These are phyloP conservation scores for Pulveroboletus frians DNA, from an alignment of 768 basidiomycete genomes.

Conservation along the genomic window DNA sequence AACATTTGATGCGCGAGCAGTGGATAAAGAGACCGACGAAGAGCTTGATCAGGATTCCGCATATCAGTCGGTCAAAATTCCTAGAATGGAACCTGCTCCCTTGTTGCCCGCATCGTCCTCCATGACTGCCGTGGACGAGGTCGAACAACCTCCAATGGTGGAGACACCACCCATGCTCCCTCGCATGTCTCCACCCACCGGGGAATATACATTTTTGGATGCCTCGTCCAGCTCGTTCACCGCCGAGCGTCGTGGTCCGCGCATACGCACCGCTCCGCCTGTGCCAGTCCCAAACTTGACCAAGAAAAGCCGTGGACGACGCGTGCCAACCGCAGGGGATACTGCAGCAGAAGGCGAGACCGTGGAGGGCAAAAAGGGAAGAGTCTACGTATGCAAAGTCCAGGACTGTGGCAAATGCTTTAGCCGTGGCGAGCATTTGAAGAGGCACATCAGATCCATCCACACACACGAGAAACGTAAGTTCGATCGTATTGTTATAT, in stretches of 20 bases:
- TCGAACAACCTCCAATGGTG: slow-evolving; percentile 6
- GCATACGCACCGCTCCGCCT: slow-evolving; percentile 53
- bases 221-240: slow-evolving; percentile 34
- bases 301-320: slow-evolving; percentile 74
- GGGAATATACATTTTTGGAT: slow-evolving; percentile 33
- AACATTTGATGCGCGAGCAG: slow-evolving; percentile 31
- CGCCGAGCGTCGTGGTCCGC: slow-evolving; percentile 41
- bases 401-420: slow-evolving; percentile 71
- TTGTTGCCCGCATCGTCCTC: slow-evolving; percentile 27
- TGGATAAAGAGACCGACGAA: slow-evolving; percentile 33
- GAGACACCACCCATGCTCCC: slow-evolving; percentile 8
- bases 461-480: slow-evolving; percentile 76
- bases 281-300: slow-evolving; percentile 73
- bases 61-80: slow-evolving; percentile 25
- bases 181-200: slow-evolving; percentile 25
- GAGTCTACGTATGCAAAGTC: slow-evolving; percentile 57
- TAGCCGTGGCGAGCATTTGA: slow-evolving; percentile 69
- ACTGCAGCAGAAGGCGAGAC: slow-evolving; percentile 19
- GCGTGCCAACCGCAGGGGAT: slow-evolving; percentile 55
- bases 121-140: slow-evolving; percentile 27
- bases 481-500: slow-evolving; percentile 29
- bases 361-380: slow-evolving; percentile 29
- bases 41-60: slow-evolving; percentile 20
- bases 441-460: slow-evolving; percentile 69
- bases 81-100: slow-evolving; percentile 23